Evolutionary conservation across 805 yeast genomes (phyloP), one percentile per base, ranked within the genome.

Genomic region (Cyberlindnera galapagoensis): DNA sequence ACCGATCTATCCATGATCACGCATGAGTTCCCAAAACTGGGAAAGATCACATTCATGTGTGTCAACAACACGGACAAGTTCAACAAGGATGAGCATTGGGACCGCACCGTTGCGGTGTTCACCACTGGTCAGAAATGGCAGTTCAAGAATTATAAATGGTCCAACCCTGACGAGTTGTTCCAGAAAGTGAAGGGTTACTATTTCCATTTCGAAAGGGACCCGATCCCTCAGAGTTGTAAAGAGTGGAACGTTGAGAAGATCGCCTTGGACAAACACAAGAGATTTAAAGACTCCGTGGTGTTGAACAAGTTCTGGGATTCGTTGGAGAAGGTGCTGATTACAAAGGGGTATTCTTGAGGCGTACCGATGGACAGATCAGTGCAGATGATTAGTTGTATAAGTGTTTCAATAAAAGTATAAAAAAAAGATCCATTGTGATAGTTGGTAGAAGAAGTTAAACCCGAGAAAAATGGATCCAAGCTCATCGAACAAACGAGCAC

Each of bases 91-190:
- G 97, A 92, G 56, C 86, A 92, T 60, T 92, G 99, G 99, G 94
- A 86, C 52, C 72, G 98, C 38, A 97, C 92, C 1, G 84, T 90
- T 30, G 97, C 95, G 0, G 83, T 92, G 23, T 80, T 92, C 62
- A 90, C 96, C 12, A 90, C 97, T 9, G 99, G 99, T 9, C 98
- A 92, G 62, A 68, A 79, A 34, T 92, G 99, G 99, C 99, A 92
- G 61, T 85, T 92, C 61, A 75, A 83, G 51, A 74, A 77, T 48
- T 92, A 90, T 59, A 82, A 80, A 53, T 81, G 87, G 76, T 68
- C 76, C 24, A 75, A 79, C 34, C 96, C 98, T 3, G 76, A 80
- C 38, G 65, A 65, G 26, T 65, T 92, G 42, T 92, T 92, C 58
- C 92, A 81, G 50, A 77, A 74, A 45, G 82, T 82, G 43, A 76